A percentile compares a stretch with the other conserved stretches of the same genome.
These are phyloP conservation scores for Trametes pubescens DNA, from an alignment of 1,284 basidiomycete species.

Conservation along the genomic window DNA sequence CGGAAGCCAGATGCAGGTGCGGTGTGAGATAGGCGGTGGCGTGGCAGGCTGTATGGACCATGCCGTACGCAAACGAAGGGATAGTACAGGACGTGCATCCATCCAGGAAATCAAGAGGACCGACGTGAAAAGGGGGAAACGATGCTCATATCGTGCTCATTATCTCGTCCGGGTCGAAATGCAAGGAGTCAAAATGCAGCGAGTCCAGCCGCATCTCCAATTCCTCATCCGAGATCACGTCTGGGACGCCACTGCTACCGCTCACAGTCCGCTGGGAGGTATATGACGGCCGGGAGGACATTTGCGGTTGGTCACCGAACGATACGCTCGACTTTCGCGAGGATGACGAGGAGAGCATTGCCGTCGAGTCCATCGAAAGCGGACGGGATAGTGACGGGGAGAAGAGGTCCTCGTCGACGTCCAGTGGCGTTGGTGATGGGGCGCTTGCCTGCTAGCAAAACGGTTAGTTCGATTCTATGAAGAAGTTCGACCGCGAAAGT, in stretches of 20 bases:
- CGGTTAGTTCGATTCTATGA: background rate
- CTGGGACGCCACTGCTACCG: conserved; percentile 3
- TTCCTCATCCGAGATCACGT: conserved; percentile 46
- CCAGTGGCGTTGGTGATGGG: background rate
- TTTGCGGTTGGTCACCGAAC: conserved; percentile 1
- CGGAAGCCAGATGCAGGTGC: background rate
- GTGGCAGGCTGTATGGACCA: too few species aligned
- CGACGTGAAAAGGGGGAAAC: background rate
- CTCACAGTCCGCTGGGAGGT: conserved; percentile 14
- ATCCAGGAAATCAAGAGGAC: background rate
- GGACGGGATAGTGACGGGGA: conserved; percentile 19
- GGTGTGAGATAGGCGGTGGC: background rate
- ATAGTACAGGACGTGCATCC: conserved; percentile 8
- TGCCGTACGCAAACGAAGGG: background rate
- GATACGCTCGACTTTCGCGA: conserved; percentile 20
- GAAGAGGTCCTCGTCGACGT: conserved; percentile 22
- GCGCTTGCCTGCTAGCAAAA: background rate
- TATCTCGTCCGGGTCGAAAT: conserved; percentile 63
- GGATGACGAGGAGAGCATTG: conserved; percentile 25
- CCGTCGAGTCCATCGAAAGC: conserved; percentile 24
- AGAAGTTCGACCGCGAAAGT: too few species aligned
- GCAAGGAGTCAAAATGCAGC: conserved; percentile 71
- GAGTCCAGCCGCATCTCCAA: conserved; percentile 74
- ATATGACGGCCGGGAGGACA: conserved; percentile 23
- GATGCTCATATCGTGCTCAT: conserved; percentile 43